Base-by-base conservation (phyloP, 441 rosid species). In the Gossypium gossypioides region DNA sequence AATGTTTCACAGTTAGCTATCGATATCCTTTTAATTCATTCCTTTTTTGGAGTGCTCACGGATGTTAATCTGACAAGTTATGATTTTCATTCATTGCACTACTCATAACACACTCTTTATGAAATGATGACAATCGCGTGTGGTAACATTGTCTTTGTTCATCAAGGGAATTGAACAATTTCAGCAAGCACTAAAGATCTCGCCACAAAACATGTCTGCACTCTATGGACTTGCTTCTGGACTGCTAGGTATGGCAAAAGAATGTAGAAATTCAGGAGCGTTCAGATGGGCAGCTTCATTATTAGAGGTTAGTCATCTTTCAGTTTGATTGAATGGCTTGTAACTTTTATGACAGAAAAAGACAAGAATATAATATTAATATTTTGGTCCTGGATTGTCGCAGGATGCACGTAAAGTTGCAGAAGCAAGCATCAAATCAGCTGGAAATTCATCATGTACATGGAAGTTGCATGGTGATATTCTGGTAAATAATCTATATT, bases 401-500 rank as follows among this genome's bases (percentile, higher is more conserved):
- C 86, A 92, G 99, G 96, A 92, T 69, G 97, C 97, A 46, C 55
- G 83, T 67, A 79, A 86, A 87, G 82, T 89, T 58, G 84, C 87
- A 37, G 77, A 79, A 70, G 72, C 64, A 37, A 85, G 83, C 75
- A 76, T 87, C 73, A 78, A 61, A 21, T 79, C 81, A 69, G 87
- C 88, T 79, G 88, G 89, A 78, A 89, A 87, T 79, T 70, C 83
- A 79, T 89, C 95, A 22, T 87, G 85, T 77, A 72, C 83, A 71
- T 95, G 99, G 99, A 95, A 95, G 86, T 81, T 92, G 86, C 86
- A 75, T 72, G 99, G 92, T 74, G 97, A 92, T 83, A 86, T 92
- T 82, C 88, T 86, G 92, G 97, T 92, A 74, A 74, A 18, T 32
- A 46, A 32, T 58, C 54, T 18, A 61, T 21, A 10, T 57, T 67